Conservation (phyloP, 2,329 filamentous ascomycete species). For the Colletotrichum tropicale region DNA sequence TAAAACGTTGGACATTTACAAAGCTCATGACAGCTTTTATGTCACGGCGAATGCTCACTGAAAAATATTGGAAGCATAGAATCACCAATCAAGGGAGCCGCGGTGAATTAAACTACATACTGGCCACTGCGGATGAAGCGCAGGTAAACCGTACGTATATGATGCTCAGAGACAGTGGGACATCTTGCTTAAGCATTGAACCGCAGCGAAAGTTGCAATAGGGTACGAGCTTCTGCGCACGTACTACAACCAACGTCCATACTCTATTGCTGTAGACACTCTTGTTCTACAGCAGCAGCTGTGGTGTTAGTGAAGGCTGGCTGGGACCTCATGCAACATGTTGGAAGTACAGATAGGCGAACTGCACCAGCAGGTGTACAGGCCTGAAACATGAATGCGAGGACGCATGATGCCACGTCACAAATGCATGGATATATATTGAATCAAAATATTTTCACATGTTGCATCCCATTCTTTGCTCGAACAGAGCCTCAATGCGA, state of each 20-base stretch:
- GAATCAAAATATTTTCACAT: neutral
- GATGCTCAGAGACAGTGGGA: neutral
- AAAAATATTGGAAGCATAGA: neutral
- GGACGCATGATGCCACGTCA: neutral
- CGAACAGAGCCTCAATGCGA: fast-evolving
- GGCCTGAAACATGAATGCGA: neutral
- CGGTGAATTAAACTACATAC: neutral
- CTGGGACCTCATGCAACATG: neutral
- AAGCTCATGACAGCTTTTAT: neutral
- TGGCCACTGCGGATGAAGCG: too few species aligned
- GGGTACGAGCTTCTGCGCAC: neutral
- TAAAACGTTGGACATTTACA: neutral
- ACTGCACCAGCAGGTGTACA: neutral
- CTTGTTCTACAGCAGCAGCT: neutral
- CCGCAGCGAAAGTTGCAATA: neutral
- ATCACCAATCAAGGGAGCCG: neutral
- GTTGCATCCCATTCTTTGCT: fast-evolving
- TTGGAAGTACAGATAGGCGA: neutral
- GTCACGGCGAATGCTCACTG: neutral
- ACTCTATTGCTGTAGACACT: neutral
- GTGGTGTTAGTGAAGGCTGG: neutral
- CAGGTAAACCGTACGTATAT: neutral
- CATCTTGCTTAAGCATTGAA: neutral
- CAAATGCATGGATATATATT: neutral
- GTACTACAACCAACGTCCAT: neutral